These are phyloP conservation scores for Kernera saxatilis DNA, from an alignment of 345 rosid genomes.

Conservation along the genomic window DNA sequence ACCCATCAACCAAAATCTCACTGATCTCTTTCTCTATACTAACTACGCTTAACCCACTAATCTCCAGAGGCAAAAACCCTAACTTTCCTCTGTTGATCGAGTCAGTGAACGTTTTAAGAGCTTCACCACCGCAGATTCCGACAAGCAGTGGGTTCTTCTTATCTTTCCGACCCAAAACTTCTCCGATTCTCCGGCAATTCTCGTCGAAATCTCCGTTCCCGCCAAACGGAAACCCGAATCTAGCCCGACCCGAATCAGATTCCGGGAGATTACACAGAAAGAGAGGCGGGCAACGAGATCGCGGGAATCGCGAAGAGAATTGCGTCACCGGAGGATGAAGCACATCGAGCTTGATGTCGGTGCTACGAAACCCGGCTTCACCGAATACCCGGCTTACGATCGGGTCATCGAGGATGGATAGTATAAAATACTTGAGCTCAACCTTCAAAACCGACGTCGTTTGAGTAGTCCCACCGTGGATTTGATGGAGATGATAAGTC, in stretches of 20 bases:
- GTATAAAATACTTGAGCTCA: constrained; percentile 49
- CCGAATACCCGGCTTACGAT: constrained; percentile 58
- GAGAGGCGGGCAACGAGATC: constrained; percentile 40
- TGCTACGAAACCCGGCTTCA: constrained; percentile 68
- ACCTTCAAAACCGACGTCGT: constrained; percentile 50
- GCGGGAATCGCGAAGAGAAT: constrained; percentile 25
- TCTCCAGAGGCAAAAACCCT: constrained; percentile 36
- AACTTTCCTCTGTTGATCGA: constrained; percentile 30
- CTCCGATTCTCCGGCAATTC: constrained; percentile 42
- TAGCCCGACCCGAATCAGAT: constrained; percentile 29
- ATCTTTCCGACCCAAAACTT: constrained; percentile 36
- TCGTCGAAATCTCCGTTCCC: constrained; percentile 32
- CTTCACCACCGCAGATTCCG: constrained; percentile 44
- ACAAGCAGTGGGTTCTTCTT: constrained; percentile 47
- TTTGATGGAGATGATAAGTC: constrained; percentile 60
- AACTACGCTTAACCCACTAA: constrained; percentile 38
- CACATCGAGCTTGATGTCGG: constrained; percentile 53
- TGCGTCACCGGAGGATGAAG: constrained; percentile 49
- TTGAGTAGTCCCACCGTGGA: constrained; percentile 21
- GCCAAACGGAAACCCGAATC: constrained; percentile 33
- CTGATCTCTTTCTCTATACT: constrained; percentile 40
- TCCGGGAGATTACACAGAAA: constrained; percentile 45
- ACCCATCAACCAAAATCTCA: constrained; percentile 26
- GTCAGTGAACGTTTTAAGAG: constrained; percentile 40
- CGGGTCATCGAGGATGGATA: constrained; percentile 73